Percentiles rank a stretch among this genome's conserved stretches.
phyloP scores from a whole-genome alignment of 2,329 filamentous ascomycete species.

The Sarocladium brachiariae region DNA sequence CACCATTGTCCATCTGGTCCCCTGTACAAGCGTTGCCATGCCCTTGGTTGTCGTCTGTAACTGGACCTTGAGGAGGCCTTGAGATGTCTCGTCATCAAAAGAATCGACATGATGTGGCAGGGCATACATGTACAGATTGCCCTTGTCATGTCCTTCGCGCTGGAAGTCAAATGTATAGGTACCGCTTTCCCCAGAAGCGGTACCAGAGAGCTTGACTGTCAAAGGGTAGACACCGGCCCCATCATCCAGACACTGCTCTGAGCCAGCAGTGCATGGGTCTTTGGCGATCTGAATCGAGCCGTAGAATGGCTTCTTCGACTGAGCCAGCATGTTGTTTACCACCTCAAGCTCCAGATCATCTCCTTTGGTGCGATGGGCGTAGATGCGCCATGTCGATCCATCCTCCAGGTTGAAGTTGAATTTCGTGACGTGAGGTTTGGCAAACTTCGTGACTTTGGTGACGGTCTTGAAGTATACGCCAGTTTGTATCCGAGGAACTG shows the following conservation, averaged over 20 bases:
- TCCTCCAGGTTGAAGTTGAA: constrained; percentile 70
- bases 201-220: constrained; percentile 35
- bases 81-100: constrained; percentile 53
- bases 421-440: constrained; percentile 63
- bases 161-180: constrained; percentile 67
- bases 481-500: constrained; percentile 66
- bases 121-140: constrained; percentile 73
- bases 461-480: constrained; percentile 68
- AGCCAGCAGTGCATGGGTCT: constrained; percentile 47
- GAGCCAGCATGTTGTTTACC: constrained; percentile 56
- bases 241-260: constrained; percentile 65
- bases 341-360: constrained; percentile 61
- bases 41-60: constrained; percentile 85
- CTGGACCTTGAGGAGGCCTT: constrained; percentile 46
- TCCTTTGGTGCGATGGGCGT: constrained; percentile 57
- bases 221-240: constrained; percentile 70
- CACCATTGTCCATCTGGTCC: constrained; percentile 68
- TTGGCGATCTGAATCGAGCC: constrained; percentile 82
- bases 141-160: constrained; percentile 57
- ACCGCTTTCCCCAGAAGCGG: constrained; percentile 50
- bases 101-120: constrained; percentile 79
- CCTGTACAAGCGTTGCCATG: constrained; percentile 62
- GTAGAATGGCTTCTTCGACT: constrained; percentile 60
- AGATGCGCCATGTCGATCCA: constrained; percentile 70
- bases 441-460: constrained; percentile 46